Evolutionary conservation across 768 basidiomycete genomes (phyloP), one percentile per base, ranked within the genome.

Genomic region (Kockovaella imperatae): DNA sequence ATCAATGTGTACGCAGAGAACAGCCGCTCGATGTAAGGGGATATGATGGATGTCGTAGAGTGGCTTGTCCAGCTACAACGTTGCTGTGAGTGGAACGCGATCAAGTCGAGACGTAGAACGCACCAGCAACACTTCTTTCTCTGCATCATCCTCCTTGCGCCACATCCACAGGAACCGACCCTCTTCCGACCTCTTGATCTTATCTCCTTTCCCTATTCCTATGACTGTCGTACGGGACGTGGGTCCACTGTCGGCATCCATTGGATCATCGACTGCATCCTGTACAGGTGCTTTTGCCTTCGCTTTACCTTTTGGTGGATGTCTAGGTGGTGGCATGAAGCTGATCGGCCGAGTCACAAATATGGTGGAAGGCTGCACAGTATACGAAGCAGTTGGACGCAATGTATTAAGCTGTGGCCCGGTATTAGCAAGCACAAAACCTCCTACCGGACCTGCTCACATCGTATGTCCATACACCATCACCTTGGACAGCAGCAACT

Each of bases 401-500:
- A 67, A 36, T 7, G 65, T 64, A 14, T 40, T 47, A 21, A 67
- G 47, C 65, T 67, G 28, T 7, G 36, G 26, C n/a, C 42, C 35
- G 14, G 30, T 41, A 21, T 50, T 35, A 41, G 41, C 42, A n/a
- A 5, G 24, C 8, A 30, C 17, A 17, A 5, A 7, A 42, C 26
- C 6, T 18, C 14, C 7, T 5, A 8, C 5, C 3, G n/a, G 38
- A 32, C 6, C 23, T 10, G 54, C 69, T 59, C 57, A 71, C 69
- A 50, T 71, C 69, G 35, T 71, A 69, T 3, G 68, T 71, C 69
- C 69, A 71, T 10, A 71, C 48, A 4, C 67, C 69, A 53, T 67
- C 67, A 3, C 69, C 69, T 51, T 63, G 64, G 35, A 71, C 69
- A 35, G 65, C 67, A 26, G 63, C 60, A 1, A 71, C 67, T 8